A percentile compares a stretch with the other conserved stretches of the same genome.
Evolutionary conservation across 2,329 filamentous ascomycete species (phyloP).

Genomic region (Mycogone perniciosa): DNA sequence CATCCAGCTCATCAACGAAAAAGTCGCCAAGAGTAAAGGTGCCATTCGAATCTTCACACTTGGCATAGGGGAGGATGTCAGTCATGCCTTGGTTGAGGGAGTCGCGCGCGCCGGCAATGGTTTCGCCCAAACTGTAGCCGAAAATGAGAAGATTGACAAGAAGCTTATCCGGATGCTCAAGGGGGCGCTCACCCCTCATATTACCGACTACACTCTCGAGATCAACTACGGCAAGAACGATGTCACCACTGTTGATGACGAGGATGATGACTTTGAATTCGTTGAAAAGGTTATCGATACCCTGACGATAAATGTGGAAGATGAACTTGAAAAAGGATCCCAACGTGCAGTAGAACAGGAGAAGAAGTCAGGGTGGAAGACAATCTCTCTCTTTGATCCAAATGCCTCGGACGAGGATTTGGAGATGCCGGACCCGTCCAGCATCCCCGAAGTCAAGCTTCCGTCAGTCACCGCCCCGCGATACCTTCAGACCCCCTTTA

Average conservation of each 20-base stretch:
- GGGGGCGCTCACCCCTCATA: conserved; percentile 59
- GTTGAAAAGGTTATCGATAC: conserved; percentile 51
- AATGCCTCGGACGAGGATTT: conserved; percentile 38
- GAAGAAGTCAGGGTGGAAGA: conserved; percentile 23
- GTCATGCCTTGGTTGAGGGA: conserved; percentile 48
- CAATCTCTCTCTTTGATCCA: conserved; percentile 56
- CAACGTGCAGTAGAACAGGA: conserved; percentile 5
- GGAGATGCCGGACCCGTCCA: conserved; percentile 19
- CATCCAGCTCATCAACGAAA: conserved; percentile 38
- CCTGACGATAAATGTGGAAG: conserved; percentile 32
- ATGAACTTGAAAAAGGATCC: conserved; percentile 14
- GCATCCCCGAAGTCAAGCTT: conserved; percentile 32
- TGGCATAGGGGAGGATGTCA: conserved; percentile 46
- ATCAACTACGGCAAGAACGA: conserved; percentile 43
- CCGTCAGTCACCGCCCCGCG: conserved; percentile 47
- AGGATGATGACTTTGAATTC: conserved; percentile 54
- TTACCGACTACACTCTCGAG: conserved; percentile 57
- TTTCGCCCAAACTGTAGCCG: conserved; percentile 55
- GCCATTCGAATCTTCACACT: conserved; percentile 48
- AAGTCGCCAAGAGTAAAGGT: conserved; percentile 34
- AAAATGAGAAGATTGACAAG: conserved; percentile 59
- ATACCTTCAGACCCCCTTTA: conserved; percentile 57
- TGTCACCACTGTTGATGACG: conserved; percentile 7
- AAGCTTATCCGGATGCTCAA: conserved; percentile 71
- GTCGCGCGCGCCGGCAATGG: conserved; percentile 49